Evolutionary conservation across 73 alveolate genomes (phyloP), one percentile per base, ranked within the genome.

Genomic region (Paramecium sexaurelia): DNA sequence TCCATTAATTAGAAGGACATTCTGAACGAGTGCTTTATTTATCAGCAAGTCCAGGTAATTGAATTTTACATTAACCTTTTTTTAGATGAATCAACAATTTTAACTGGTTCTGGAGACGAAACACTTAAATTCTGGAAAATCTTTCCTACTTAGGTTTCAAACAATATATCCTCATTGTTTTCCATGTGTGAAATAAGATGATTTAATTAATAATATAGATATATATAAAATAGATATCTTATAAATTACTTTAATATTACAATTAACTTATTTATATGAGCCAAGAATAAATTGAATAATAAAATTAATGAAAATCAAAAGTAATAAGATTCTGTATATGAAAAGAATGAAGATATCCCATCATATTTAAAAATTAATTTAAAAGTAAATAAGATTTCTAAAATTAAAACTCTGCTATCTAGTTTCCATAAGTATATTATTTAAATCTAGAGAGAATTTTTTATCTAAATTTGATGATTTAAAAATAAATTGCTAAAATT

Each of bases 21-120:
- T 95, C 97, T 37, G 93, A 95, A 56, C 94, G 99, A 85, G 99
- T 99, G 7, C 96, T 99, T 19, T 97, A 98, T 93, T 83, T 98
- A 94, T 98, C 99, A 2, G 95, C 97, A 88, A 95, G 98, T 15
- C 99, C 99, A 19, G 99, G 98, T 90, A 97, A 97, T 55, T 97
- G 94, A 91, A 13, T 45, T 45, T 95, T 91, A 92, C 92, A 92
- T 19, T 4, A 5, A 17, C 0, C 32, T 51, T 17, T 51, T n/a
- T 78, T 3, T 41, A 78, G 90, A 78, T 78, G 90, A 78, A 43
- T 41, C 90, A 19, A 88, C 94, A 5, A 91, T 96, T 27, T 98
- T 94, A 8, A 98, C 99, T 6, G 99, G 99, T 8, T 99, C 99
- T 3, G 99, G 99, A 8, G 99, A 99, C 94, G 99, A 99, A 91